phyloP scores from a whole-genome alignment of 805 yeast genomes.

The Ogataea pignaliae region DNA sequence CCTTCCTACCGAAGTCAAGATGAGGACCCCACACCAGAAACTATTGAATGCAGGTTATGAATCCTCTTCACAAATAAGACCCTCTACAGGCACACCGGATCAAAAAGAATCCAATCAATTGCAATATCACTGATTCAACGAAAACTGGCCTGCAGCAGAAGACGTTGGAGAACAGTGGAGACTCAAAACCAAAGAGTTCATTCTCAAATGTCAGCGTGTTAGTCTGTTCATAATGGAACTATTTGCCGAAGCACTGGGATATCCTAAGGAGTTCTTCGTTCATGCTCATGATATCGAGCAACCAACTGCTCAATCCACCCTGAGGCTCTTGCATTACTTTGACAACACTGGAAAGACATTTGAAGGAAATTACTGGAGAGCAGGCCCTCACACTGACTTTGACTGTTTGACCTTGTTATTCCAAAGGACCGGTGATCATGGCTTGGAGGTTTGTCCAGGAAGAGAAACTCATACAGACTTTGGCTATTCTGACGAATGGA shows the following conservation, averaged over 20 bases:
- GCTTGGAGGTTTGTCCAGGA: constrained; percentile 35
- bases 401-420: constrained; percentile 32
- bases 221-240: constrained; percentile 25
- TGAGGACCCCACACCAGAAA: constrained; percentile 29
- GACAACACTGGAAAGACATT: constrained; percentile 23
- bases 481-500: constrained; percentile 33
- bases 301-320: constrained; percentile 31
- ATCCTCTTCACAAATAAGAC: constrained; percentile 29
- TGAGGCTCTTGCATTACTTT: constrained; percentile 31
- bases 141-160: constrained; percentile 29
- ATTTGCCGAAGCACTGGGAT: constrained; percentile 30
- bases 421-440: constrained; percentile 33
- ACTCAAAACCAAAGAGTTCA: constrained; percentile 17
- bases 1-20: constrained; percentile 21
- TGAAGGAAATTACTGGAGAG: constrained; percentile 29
- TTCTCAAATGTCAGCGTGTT: constrained; percentile 22
- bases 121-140: constrained; percentile 27
- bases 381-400: constrained; percentile 36
- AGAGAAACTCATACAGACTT: constrained; percentile 32
- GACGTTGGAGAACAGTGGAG: constrained; percentile 30
- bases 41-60: constrained; percentile 33
- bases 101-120: constrained; percentile 31
- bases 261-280: constrained; percentile 24
- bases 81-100: constrained; percentile 33
- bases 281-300: constrained; percentile 25